These are phyloP conservation scores for Rubia tinctorum DNA, from an alignment of 305 asterid species.

Conservation along the genomic window DNA sequence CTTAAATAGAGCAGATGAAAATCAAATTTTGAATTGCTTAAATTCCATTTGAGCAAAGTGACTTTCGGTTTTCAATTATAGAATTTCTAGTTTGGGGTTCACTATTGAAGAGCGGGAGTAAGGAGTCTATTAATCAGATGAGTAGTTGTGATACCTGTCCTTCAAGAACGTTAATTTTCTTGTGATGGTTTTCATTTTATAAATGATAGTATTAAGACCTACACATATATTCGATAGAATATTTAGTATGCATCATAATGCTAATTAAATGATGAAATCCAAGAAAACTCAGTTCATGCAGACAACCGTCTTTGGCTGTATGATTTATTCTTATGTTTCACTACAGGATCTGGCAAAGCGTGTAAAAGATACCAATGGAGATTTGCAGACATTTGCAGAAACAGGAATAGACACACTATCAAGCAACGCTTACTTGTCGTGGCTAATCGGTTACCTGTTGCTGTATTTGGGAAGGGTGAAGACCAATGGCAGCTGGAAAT, in stretches of 20 bases:
- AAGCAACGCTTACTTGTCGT: constrained; percentile 74
- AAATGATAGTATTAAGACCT: not conserved
- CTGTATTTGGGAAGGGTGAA: constrained; percentile 72
- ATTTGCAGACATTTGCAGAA: constrained; percentile 31
- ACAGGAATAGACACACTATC: constrained; percentile 31
- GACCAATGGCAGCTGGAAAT: constrained; percentile 77
- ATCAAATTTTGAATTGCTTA: too few species aligned
- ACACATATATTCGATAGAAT: not conserved
- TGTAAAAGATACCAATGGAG: constrained; percentile 41
- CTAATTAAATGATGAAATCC: not conserved
- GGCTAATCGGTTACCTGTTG: constrained; percentile 85
- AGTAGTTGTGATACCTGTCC: too few species aligned
- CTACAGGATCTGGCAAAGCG: constrained; percentile 32
- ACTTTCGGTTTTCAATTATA: too few species aligned
- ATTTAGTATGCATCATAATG: not conserved
- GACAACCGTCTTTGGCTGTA: not conserved
- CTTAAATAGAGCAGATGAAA: too few species aligned
- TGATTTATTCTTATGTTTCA: not conserved
- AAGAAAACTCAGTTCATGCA: not conserved
- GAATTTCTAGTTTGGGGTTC: too few species aligned
- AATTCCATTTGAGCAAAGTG: too few species aligned
- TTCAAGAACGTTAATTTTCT: too few species aligned
- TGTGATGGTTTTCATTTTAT: not conserved
- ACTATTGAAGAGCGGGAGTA: too few species aligned
- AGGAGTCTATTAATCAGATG: too few species aligned